Base-by-base conservation (phyloP, 768 basidiomycete species). In the Glaciozyma martinii region DNA sequence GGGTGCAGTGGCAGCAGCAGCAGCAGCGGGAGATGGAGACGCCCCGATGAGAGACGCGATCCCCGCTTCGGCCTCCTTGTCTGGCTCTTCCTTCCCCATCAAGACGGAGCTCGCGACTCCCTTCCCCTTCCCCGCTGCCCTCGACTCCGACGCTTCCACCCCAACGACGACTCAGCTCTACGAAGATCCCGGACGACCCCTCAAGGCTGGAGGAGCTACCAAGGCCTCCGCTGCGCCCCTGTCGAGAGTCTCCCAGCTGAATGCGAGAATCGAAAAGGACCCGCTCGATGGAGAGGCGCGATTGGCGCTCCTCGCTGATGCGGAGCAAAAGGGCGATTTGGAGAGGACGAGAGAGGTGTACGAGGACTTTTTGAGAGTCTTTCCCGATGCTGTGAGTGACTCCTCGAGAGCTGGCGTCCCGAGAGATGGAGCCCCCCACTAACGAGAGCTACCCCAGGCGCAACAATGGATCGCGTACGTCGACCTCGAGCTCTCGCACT, bases 321-420 rank as follows among this genome's bases (percentile, higher is more conserved):
- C 89, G 43, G 86, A 93, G 78, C 79, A 81, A 63, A 83, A 82
- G 43, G 85, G 84, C 67, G 88, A 94, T 73, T 82, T 90, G 70
- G 82, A 86, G 59, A 85, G 85, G 75, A 86, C 93, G 69, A 84
- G 89, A 66, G 81, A 83, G 53, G 84, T 87, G 21, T 97, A 89
- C 76, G 87, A 90, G 73, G 85, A 82, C 49, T 79, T 97, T 68
- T 81, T 94, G 62, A 83, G 85, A 73, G 84, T 84, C 59, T 94
- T 89, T 76, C 93, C 94, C 25, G 94, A 94, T 76, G 90, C 88
- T 72, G 92, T 97, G 79, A 80, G 88, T 84, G 68, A 23, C 19
- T 40, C 9, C 23, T n/a, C 5, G 33, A 27, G 64, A 27, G 37
- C 27, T 5, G 12, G 5, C 6, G n/a, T 8, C 33, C 19, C 43